phyloP scores from a whole-genome alignment of 106 monocot species.

The Dioscorea alata region DNA sequence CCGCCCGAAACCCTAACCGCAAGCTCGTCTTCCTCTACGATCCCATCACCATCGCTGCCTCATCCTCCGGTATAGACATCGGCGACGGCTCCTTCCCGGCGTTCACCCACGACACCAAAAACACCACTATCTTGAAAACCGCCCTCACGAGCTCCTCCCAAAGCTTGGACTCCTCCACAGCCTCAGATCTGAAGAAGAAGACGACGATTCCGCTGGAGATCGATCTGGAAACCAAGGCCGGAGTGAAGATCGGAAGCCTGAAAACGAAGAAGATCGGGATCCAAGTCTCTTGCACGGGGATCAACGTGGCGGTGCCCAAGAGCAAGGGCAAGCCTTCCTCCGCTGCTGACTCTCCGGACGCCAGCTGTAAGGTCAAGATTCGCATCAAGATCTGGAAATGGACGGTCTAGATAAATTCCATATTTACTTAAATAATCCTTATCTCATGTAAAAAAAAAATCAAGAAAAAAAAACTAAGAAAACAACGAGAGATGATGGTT shows the following conservation, averaged over 20 bases:
- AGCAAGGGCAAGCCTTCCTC: conserved; percentile 15
- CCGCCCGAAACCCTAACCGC: conserved; percentile 43
- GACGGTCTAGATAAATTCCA: conserved; percentile 28
- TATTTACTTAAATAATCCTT: neutral
- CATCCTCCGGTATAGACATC: conserved; percentile 18
- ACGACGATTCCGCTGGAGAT: conserved; percentile 28
- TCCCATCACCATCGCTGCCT: conserved; percentile 26
- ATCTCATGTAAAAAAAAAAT: no score
- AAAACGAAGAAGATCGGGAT: conserved; percentile 54
- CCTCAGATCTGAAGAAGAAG: conserved; percentile 44
- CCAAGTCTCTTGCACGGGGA: conserved; percentile 39
- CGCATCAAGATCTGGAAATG: conserved; percentile 79
- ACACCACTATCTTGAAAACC: conserved; percentile 31
- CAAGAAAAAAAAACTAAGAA: neutral
- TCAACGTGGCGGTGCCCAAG: conserved; percentile 46
- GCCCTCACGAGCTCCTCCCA: conserved; percentile 7
- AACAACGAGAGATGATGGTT: neutral
- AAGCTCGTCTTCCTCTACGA: conserved; percentile 44
- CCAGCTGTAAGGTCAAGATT: conserved; percentile 48
- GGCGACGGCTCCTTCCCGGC: conserved; percentile 38
- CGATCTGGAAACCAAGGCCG: conserved; percentile 58
- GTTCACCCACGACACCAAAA: conserved; percentile 31
- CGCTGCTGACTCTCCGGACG: conserved; percentile 12
- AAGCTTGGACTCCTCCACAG: conserved; percentile 24
- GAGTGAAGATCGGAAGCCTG: conserved; percentile 42